Evolutionary conservation across 2,329 filamentous ascomycete species (phyloP).

Genomic region (Ophidiomyces ophidiicola): DNA sequence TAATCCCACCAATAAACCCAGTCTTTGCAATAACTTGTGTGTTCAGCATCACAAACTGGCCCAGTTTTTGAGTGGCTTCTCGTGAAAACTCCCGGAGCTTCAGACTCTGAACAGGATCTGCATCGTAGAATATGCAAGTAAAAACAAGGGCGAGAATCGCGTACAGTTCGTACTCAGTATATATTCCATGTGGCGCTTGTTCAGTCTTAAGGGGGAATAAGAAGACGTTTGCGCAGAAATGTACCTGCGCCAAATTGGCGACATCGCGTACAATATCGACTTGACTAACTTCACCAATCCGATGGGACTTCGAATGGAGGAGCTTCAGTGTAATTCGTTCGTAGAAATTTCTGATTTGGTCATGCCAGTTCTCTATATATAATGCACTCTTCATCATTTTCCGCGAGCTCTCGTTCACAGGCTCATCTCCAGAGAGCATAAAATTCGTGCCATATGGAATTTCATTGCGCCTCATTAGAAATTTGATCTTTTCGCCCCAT

Average conservation of each 20-base stretch:
- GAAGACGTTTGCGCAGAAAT: conserved; percentile 20
- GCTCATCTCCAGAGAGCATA: conserved; percentile 19
- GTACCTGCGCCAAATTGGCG: conserved; percentile 19
- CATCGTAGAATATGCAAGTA: conserved; percentile 38
- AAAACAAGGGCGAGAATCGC: conserved; percentile 37
- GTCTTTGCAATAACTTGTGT: conserved; percentile 28
- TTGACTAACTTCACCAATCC: conserved; percentile 30
- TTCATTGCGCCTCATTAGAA: conserved; percentile 14
- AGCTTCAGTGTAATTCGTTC: conserved; percentile 15
- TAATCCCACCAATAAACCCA: conserved; percentile 25
- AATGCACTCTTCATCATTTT: conserved; percentile 16
- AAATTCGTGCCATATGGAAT: conserved; percentile 17
- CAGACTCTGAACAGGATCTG: conserved; percentile 37
- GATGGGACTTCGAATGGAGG: conserved; percentile 30
- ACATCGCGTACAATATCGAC: conserved; percentile 20
- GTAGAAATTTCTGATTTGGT: conserved; percentile 16
- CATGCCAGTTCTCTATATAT: conserved; percentile 15
- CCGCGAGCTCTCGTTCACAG: conserved; percentile 14
- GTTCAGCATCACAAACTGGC: conserved; percentile 30
- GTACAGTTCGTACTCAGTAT: conserved; percentile 45
- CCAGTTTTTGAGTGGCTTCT: conserved; percentile 29
- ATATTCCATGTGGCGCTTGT: conserved; percentile 23
- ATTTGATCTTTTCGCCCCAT: conserved; percentile 18
- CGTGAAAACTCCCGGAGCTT: conserved; percentile 35
- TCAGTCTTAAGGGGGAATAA: conserved; percentile 19